Conservation (phyloP, 169 alveolate species). For the Cryptosporidium meleagridis region DNA sequence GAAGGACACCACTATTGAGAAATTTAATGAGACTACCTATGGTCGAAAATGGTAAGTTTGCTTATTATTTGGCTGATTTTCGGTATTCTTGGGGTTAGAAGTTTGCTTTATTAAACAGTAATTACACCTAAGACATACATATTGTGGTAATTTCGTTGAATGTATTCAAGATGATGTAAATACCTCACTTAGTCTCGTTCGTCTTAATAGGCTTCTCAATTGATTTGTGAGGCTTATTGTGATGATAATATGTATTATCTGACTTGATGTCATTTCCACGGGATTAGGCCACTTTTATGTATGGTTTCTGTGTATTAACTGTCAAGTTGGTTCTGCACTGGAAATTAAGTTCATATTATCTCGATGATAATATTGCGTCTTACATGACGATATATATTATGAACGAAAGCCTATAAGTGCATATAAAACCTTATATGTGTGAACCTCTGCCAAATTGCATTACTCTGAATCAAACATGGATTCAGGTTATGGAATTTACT, state of each 20-base stretch:
- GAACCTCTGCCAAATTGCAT: neutral
- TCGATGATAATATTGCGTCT: neutral
- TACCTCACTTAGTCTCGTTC: slow-evolving; percentile 68
- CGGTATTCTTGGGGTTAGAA: neutral
- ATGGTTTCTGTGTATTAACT: neutral
- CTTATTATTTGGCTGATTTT: neutral
- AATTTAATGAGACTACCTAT: slow-evolving; percentile 83
- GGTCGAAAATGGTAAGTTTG: slow-evolving; percentile 84
- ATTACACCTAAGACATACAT: too few relatives aligned
- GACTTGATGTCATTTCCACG: slow-evolving; percentile 7
- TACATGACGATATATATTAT: neutral
- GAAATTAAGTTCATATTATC: neutral
- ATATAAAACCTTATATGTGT: neutral
- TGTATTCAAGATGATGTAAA: slow-evolving; percentile 42
- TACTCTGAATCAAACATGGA: neutral
- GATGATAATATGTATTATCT: slow-evolving; percentile 55
- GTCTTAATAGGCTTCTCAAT: slow-evolving; percentile 33
- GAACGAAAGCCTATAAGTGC: neutral
- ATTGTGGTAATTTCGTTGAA: neutral
- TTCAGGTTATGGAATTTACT: neutral
- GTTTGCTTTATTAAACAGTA: neutral
- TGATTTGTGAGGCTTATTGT: neutral
- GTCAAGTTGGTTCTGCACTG: neutral
- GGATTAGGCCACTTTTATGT: neutral
- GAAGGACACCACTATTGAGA: slow-evolving; percentile 81